Evolutionary conservation across 75 land plant species (phyloP), one percentile per base, ranked within the genome.

Genomic region (Cryptomeria japonica): DNA sequence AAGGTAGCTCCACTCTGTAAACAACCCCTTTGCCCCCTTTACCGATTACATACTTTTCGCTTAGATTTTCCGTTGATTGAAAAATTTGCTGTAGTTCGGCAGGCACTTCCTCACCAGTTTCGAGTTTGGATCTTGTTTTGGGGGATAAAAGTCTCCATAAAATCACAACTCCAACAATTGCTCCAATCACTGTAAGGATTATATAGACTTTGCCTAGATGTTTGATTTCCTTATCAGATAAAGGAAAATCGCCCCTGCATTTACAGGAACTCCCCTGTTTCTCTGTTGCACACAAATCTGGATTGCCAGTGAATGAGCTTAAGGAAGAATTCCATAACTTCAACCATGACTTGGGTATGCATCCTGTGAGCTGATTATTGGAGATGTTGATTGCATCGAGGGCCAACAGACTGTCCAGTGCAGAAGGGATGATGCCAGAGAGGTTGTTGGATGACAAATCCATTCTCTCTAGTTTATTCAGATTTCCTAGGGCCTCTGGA

Each of bases 21-120:
- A 96, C 94, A 15, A 89, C 87, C 46, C 97, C 97, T 86, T 90
- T 90, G 0, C 93, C 93, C 72, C 95, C 96, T 85, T 90, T 93
- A 14, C 97, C 95, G 38, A 96, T 86, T 18, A 89, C 85, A 68
- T 88, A 90, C 82, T 86, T 77, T 13, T 89, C 93, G 58, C 89
- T 85, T 13, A 94, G 85, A 68, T 89, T 89, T 76, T 91, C 91
- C 0, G 96, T 95, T 34, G 92, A 92, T 86, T 94, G 90, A 84
- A 95, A 87, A 15, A 95, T 86, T 84, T 91, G 25, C 32, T 88
- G 73, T 87, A 92, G 91, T 41, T 89, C 28, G 73, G 84, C 89
- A 36, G 94, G 84, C 38, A 91, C 39, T 2, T 92, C 94, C 55
- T 93, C 93, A 70, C 95, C 98, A 88, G 94, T 93, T 73, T n/a